Base-by-base conservation (phyloP, 2,329 filamentous ascomycete genomes). In the Fusarium sororula region DNA sequence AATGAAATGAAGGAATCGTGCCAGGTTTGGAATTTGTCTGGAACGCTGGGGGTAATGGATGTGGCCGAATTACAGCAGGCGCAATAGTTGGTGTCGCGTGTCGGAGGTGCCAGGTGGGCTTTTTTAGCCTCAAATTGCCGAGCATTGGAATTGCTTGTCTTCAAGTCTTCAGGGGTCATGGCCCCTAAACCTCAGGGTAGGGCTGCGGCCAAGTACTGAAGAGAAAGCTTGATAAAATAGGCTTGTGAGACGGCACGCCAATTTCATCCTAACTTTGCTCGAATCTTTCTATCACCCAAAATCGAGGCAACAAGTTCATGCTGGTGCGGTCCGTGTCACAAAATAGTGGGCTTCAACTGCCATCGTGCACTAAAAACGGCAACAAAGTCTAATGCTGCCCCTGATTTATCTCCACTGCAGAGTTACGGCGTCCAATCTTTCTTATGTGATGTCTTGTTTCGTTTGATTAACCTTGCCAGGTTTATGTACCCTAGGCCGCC, bases 101-200 rank as follows among this genome's bases (percentile, higher is more conserved):
- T 73, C 68, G 62, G 61, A 41, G 26, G 35, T 51, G 62, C 68
- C 63, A 41, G 37, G 44, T 47, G 62, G 55, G 55, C 67, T 68
- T 61, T 67, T 72, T 58, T 67, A 68, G 66, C 68, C 66, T 68
- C 64, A 69, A 73, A 72, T 74, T 77, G 64, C 67, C 68, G 65
- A 75, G 68, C 35, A 47, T 68, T 77, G 63, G 70, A 75, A 75
- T 75, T 77, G 74, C 51, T 73, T 75, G 73, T 75, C 66, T 71
- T 68, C 66, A 54, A 30, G 12, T 41, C 51, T 63, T 75, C 73
- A 75, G 70, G 73, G 73, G 75, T 69, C 60, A 38, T 47, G 53
- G 64, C 70, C 57, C 68, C 56, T 68, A 68, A 68, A 61, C 66
- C 63, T 60, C 57, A 50, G 56, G 56, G 44, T 30, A 48, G 44